Evolutionary conservation across 2,329 filamentous ascomycete genomes (phyloP).

Genomic region (Fusarium sp.): DNA sequence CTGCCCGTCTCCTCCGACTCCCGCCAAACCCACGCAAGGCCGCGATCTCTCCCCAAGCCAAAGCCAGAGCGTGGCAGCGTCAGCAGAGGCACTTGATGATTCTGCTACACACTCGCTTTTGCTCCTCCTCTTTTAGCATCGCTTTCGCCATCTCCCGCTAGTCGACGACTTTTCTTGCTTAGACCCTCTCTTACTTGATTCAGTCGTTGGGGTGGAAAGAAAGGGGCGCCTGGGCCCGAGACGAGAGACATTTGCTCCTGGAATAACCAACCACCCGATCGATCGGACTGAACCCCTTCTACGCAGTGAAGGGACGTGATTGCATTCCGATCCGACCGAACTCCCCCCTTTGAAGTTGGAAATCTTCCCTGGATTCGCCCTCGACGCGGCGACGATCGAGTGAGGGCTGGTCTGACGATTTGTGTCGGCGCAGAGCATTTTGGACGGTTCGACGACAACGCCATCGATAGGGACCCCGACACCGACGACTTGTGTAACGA

Average conservation of each 20-base stretch:
- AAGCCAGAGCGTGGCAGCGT: conserved; percentile 24
- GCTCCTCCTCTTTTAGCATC: conserved; percentile 20
- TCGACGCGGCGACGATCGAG: conserved; percentile 22
- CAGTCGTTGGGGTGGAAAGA: conserved; percentile 33
- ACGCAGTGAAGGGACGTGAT: conserved; percentile 32
- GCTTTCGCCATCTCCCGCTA: conserved; percentile 5
- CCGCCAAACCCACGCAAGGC: conserved; percentile 8
- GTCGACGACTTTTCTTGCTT: conserved; percentile 8
- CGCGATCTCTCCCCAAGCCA: conserved; percentile 15
- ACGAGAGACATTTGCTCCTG: conserved; percentile 41
- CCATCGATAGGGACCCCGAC: conserved; percentile 8
- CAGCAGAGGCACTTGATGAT: conserved; percentile 27
- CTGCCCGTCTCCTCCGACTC: conserved; percentile 37
- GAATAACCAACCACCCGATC: conserved; percentile 11
- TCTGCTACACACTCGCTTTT: conserved; percentile 39
- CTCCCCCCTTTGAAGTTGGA: conserved; percentile 17
- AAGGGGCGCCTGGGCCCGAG: conserved; percentile 34
- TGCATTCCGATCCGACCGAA: conserved; percentile 33
- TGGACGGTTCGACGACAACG: conserved; percentile 24
- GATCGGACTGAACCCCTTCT: conserved; percentile 22
- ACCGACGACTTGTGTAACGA: conserved; percentile 9
- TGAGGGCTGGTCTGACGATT: conserved; percentile 21
- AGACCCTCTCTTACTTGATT: conserved; percentile 1
- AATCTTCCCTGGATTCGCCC: conserved; percentile 18
- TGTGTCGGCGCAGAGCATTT: conserved; percentile 3